Conservation (phyloP, 2,329 filamentous ascomycete species). For the Bipolaris gigantea region DNA sequence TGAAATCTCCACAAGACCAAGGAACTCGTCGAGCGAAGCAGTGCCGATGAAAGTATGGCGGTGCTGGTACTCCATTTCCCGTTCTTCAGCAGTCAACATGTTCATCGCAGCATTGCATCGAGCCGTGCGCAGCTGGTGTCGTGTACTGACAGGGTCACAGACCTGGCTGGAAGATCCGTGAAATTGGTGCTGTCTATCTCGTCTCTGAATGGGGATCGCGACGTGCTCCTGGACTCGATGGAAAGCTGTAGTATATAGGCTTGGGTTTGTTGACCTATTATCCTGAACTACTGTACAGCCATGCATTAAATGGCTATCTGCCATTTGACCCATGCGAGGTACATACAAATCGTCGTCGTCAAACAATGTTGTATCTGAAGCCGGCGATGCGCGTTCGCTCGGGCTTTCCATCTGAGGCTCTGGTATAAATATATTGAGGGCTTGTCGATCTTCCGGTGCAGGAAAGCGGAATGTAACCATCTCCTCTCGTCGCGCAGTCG, state of each 20-base stretch:
- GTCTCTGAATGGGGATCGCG: not conserved
- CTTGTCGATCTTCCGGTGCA: not conserved
- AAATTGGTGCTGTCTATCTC: not conserved
- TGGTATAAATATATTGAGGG: too few species aligned
- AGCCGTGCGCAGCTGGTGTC: not conserved
- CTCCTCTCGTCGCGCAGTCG: not conserved
- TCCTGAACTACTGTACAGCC: not conserved
- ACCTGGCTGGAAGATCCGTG: not conserved
- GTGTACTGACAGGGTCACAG: not conserved
- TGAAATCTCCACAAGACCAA: slow-evolving; percentile 24
- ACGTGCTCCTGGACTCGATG: not conserved
- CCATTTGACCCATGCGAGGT: not conserved
- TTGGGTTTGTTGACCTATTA: not conserved
- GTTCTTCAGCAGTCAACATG: slow-evolving; percentile 11
- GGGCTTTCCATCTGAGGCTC: not conserved
- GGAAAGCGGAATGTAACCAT: not conserved
- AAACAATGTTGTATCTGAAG: slow-evolving; percentile 14
- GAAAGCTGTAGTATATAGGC: not conserved
- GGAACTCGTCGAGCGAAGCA: slow-evolving; percentile 30
- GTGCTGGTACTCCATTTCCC: slow-evolving; percentile 34
- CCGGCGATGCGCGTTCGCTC: slow-evolving; percentile 6
- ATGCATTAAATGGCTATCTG: not conserved
- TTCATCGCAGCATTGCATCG: not conserved
- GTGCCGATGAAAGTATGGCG: slow-evolving; percentile 39
- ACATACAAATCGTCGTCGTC: slow-evolving; percentile 5